Percentiles rank a stretch among this genome's conserved stretches.
phyloP scores from a whole-genome alignment of 345 rosid genomes.

The Conringia planisiliqua region DNA sequence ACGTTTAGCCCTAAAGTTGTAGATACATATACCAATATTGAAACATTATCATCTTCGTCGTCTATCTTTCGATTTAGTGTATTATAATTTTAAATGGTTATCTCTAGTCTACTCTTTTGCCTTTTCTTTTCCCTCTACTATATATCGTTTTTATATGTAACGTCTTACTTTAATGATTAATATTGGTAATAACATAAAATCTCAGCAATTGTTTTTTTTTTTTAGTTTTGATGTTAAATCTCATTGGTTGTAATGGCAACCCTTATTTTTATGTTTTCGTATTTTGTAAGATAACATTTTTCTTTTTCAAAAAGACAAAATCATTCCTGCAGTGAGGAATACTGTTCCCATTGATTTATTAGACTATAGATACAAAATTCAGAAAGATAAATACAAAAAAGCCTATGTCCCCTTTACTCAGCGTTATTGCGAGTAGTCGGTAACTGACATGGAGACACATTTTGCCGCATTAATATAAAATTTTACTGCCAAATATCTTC shows the following conservation, averaged over 20 bases:
- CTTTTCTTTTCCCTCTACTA: not conserved
- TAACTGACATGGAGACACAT: not conserved
- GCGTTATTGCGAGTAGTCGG: not conserved
- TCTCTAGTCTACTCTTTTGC: not conserved
- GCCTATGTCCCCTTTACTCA: not conserved
- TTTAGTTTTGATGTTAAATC: not conserved
- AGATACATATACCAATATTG: not conserved
- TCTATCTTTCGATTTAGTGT: not conserved
- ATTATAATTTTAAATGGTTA: not conserved
- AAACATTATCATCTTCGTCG: not conserved
- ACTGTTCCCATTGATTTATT: not conserved
- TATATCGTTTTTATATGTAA: not conserved
- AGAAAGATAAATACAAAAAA: not conserved
- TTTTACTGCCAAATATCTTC: not conserved
- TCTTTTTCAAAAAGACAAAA: not conserved
- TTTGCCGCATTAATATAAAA: not conserved
- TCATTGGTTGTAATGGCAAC: not conserved
- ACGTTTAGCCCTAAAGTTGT: constrained; percentile 16
- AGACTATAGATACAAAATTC: not conserved
- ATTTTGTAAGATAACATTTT: not conserved
- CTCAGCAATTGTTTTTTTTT: not conserved
- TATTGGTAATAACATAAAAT: not conserved
- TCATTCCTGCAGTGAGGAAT: not conserved
- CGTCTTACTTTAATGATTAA: not conserved
- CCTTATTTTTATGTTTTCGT: not conserved